Conservation (phyloP, 768 basidiomycete species). For the Kwoniella bestiolae region DNA sequence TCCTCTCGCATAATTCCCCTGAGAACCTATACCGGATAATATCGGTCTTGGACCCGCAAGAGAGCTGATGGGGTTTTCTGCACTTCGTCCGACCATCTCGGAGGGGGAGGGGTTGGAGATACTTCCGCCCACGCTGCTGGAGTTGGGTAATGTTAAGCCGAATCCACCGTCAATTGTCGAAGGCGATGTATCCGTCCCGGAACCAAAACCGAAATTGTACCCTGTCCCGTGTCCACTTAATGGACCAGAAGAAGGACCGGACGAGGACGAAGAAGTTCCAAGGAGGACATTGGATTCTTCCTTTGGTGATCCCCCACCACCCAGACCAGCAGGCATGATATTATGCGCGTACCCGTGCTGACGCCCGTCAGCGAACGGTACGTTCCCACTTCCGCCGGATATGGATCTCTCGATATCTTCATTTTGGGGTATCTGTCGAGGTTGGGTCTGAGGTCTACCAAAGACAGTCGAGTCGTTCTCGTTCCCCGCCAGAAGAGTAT, state of each 20-base stretch:
- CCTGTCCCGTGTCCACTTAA: too few relatives aligned
- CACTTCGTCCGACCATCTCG: background rate
- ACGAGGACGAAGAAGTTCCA: background rate
- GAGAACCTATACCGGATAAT: background rate
- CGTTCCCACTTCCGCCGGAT: background rate
- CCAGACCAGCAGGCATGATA: background rate
- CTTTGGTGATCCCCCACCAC: background rate
- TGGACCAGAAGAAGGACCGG: too few relatives aligned
- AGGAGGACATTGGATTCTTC: background rate
- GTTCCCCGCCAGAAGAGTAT: conserved; percentile 5
- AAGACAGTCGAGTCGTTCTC: background rate
- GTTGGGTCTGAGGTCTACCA: background rate
- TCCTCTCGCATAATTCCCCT: conserved; percentile 10
- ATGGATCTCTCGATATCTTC: background rate
- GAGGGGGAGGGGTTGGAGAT: too few relatives aligned
- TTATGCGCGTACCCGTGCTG: conserved; percentile 13
- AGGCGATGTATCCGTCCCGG: background rate
- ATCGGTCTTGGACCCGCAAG: conserved; percentile 16
- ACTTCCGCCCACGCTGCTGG: too few relatives aligned
- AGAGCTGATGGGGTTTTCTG: conserved; percentile 10
- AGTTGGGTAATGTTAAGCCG: background rate
- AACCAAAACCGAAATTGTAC: background rate
- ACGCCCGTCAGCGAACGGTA: background rate
- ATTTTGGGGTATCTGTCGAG: background rate
- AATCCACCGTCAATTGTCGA: background rate